Evolutionary conservation across 192 early-diverging fungal genomes (phyloP).

Genomic region (Entomortierella chlamydospora): DNA sequence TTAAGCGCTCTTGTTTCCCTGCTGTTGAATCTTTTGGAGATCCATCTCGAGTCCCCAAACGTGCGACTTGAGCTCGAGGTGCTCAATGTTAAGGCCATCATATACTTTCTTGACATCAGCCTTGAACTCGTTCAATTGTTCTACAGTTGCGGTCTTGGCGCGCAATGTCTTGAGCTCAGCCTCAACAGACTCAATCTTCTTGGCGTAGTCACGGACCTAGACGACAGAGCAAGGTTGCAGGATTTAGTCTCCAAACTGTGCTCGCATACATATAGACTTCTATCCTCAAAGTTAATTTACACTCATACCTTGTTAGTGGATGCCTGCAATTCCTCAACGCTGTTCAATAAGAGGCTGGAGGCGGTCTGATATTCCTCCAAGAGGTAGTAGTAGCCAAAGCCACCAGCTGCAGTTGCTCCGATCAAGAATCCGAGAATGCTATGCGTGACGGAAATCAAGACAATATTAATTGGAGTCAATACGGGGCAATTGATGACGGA

Average conservation of each 20-base stretch:
- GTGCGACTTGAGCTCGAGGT: constrained; percentile 86
- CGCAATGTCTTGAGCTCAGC: constrained; percentile 67
- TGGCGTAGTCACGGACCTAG: constrained; percentile 77
- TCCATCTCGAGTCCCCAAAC: constrained; percentile 79
- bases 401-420: constrained; percentile 78
- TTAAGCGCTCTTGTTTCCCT: constrained; percentile 38
- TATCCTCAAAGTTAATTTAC: too few relatives aligned
- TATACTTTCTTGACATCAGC: constrained; percentile 66
- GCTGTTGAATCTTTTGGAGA: constrained; percentile 53
- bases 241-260: not conserved
- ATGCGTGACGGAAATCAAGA: constrained; percentile 4
- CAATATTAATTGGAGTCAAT: not conserved
- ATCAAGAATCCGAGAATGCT: constrained; percentile 84
- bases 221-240: not conserved
- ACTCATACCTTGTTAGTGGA: constrained; percentile 79
- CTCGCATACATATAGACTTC: too few relatives aligned
- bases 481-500: not conserved
- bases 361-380: constrained; percentile 88
- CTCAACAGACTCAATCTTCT: constrained; percentile 84
- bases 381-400: constrained; percentile 84
- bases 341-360: constrained; percentile 73
- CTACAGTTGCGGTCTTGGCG: constrained; percentile 67
- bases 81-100: constrained; percentile 82
- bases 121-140: constrained; percentile 65
- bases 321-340: constrained; percentile 83